Percentiles rank a stretch among this genome's conserved stretches.
phyloP scores from a whole-genome alignment of 352 stramenopile genomes.

The Achlya hypogyna region DNA sequence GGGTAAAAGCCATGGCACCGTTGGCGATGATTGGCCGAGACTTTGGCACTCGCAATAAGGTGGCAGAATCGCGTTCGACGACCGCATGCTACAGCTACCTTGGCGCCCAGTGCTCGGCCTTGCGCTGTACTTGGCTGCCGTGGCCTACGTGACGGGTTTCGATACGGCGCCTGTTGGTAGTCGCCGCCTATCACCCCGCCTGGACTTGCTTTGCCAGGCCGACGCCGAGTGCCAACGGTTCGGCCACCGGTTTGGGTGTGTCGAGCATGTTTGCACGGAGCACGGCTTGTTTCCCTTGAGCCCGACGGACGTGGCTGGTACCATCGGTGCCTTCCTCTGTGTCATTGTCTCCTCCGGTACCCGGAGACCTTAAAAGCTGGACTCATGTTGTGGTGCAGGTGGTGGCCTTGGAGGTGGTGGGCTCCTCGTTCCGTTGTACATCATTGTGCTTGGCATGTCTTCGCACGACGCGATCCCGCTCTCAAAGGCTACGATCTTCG shows the following conservation, averaged over 20 bases:
- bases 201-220: not conserved
- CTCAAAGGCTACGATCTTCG: slow-evolving; percentile 79
- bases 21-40: too few species aligned
- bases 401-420: slow-evolving; percentile 67
- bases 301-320: slow-evolving; percentile 41
- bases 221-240: not conserved
- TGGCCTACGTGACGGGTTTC: too few species aligned
- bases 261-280: slow-evolving; percentile 38
- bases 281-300: slow-evolving; percentile 54
- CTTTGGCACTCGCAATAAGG: too few species aligned
- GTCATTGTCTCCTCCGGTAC: slow-evolving; percentile 41
- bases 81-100: too few species aligned
- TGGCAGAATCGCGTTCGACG: too few species aligned
- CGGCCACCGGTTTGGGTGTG: slow-evolving; percentile 28
- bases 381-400: too few species aligned
- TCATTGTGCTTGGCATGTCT: slow-evolving; percentile 59
- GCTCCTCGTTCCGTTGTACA: slow-evolving; percentile 68
- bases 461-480: slow-evolving; percentile 75
- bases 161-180: not conserved
- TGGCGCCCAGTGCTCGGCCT: too few species aligned
- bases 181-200: not conserved
- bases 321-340: slow-evolving; percentile 52
- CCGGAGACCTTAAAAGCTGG: too few species aligned
- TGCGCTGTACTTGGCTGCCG: not conserved
- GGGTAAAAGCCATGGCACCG: too few species aligned